Percentiles rank a stretch among this genome's conserved stretches.
Evolutionary conservation across 208 protist species (phyloP).

Genomic region (Porcisia hertigi): DNA sequence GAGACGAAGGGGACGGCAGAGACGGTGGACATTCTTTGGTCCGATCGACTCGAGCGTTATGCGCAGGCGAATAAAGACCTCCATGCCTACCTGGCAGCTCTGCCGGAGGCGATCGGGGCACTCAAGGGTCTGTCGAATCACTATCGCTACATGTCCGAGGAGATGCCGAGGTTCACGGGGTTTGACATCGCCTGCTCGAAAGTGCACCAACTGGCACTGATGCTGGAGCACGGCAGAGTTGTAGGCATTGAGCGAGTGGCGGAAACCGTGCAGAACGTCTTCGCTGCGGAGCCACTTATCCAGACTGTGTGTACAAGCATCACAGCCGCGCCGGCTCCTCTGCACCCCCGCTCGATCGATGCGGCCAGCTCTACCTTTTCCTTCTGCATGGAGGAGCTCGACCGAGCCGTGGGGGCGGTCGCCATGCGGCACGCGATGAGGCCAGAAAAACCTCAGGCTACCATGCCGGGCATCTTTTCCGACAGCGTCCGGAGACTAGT

Average conservation of each 20-base stretch:
- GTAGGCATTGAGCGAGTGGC: constrained; percentile 58
- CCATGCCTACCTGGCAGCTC: constrained; percentile 61
- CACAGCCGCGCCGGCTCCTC: constrained; percentile 18
- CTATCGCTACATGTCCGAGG: constrained; percentile 79
- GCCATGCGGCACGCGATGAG: constrained; percentile 18
- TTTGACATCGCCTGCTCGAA: constrained; percentile 85
- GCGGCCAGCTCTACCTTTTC: constrained; percentile 63
- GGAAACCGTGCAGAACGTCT: constrained; percentile 59
- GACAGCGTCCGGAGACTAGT: constrained; percentile 44
- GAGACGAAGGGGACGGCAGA: constrained; percentile 39
- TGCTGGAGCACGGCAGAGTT: constrained; percentile 55
- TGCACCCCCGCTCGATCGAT: constrained; percentile 41
- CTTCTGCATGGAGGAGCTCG: constrained; percentile 80
- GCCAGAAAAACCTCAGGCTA: constrained; percentile 3
- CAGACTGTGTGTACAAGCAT: constrained; percentile 60
- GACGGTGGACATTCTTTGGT: constrained; percentile 76
- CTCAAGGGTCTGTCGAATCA: constrained; percentile 75
- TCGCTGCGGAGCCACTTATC: constrained; percentile 68
- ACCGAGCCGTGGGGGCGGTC: constrained; percentile 44
- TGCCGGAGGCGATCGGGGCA: constrained; percentile 74
- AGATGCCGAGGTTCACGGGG: constrained; percentile 74
- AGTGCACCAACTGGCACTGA: constrained; percentile 73
- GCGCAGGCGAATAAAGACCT: constrained; percentile 59
- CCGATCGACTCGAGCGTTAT: constrained; percentile 74
- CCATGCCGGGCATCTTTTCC: constrained; percentile 44